These are phyloP conservation scores for Saturnispora silvae DNA, from an alignment of 805 yeast genomes.

Conservation along the genomic window DNA sequence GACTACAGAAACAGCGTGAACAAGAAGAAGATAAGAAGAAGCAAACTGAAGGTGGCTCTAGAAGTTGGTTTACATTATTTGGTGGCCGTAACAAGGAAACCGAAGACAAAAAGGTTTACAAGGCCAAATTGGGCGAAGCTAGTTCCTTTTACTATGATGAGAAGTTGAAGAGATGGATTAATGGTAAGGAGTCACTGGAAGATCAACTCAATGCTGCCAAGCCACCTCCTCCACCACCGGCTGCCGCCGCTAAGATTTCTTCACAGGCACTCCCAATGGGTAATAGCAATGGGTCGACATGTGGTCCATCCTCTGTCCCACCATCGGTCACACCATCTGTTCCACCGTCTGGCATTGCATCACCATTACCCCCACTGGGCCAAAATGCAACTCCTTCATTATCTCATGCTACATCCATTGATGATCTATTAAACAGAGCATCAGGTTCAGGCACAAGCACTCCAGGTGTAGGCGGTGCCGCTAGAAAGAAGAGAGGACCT, in stretches of 20 bases:
- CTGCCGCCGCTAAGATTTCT: not conserved
- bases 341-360: slow-evolving; percentile 1
- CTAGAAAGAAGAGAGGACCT: slow-evolving; percentile 43
- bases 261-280: not conserved
- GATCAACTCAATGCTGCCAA: slow-evolving; percentile 45
- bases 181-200: slow-evolving; percentile 53
- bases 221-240: slow-evolving; percentile 60
- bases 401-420: slow-evolving; percentile 12
- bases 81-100: slow-evolving; percentile 42
- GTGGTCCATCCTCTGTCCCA: slow-evolving; percentile 25
- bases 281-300: slow-evolving; percentile 11
- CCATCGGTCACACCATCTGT: slow-evolving; percentile 10
- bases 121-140: slow-evolving; percentile 79
- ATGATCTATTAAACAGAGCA: slow-evolving; percentile 21
- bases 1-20: not conserved
- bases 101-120: slow-evolving; percentile 53
- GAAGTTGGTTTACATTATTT: slow-evolving; percentile 57
- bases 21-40: slow-evolving; percentile 1
- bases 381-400: not conserved
- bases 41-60: not conserved
- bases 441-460: slow-evolving; percentile 22
- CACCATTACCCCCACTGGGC: not conserved
- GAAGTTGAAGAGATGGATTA: slow-evolving; percentile 78
- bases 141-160: slow-evolving; percentile 72
- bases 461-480: slow-evolving; percentile 22